Evolutionary conservation across 2,329 filamentous ascomycete species (phyloP), one percentile per base, ranked within the genome.

Genomic region (Talaromyces albobiverticillius): DNA sequence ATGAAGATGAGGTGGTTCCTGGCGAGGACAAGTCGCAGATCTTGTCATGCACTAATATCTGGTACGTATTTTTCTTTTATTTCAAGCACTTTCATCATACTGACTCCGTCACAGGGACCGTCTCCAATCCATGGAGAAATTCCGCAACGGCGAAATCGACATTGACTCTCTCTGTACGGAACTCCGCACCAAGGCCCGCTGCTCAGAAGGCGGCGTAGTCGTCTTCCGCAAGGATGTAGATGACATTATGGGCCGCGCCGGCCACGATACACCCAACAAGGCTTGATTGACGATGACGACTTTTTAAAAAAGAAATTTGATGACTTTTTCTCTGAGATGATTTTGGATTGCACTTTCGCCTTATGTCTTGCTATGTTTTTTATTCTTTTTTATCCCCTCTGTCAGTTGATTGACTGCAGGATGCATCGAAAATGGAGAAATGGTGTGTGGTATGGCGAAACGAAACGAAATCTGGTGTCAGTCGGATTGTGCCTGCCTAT

Each of bases 141-240:
- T 95, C 62, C 88, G 92, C 67, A 89, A 84, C 55, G 92, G 92
- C 62, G 92, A 95, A 62, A 90, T 97, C 60, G 94, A 99, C 62
- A 87, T 99, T 46, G 94, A 99, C 67, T 86, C 87, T 31, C 82
- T 99, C 22, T 99, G 94, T 75, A 88, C 88, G 4, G 92, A 99
- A 68, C 83, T 99, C 13, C 89, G 93, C 60, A 89, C 92, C 70
- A 99, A 99, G 76, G 94, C 94, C 55, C 94, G 93, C 68, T 99
- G 94, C 71, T 95, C 91, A 0, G 76, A 95, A 62, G 87, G 82
- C 16, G 93, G 94, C 14, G 90, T 95, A 11, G 90, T 96, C 16
- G 89, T 99, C 22, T 87, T 91, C 58, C 86, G 95, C 74, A 84
- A 84, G 52, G 92, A 97, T 64, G 95, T 97, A 63, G 88, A 96